phyloP scores from a whole-genome alignment of 2,329 filamentous ascomycete genomes.

The Colletotrichum spaethianum region DNA sequence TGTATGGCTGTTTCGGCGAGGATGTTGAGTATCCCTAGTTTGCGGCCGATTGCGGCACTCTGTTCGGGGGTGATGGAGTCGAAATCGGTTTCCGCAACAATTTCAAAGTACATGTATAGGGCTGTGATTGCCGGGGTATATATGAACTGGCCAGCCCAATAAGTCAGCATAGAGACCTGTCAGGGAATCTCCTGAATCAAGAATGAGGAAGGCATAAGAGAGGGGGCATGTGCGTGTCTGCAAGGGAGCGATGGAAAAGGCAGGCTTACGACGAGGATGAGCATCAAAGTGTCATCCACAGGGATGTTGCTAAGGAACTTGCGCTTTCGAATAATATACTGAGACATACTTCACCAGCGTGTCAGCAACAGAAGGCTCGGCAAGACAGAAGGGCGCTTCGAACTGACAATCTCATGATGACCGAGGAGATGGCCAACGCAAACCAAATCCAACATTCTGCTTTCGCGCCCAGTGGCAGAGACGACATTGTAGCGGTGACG shows the following conservation, averaged over 20 bases:
- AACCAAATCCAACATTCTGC: constrained; percentile 37
- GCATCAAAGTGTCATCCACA: constrained; percentile 33
- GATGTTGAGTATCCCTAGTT: constrained; percentile 31
- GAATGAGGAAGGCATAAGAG: too few relatives aligned
- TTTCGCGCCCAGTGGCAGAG: constrained; percentile 2
- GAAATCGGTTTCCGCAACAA: neutral
- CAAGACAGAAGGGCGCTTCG: neutral
- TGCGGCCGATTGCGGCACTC: neutral
- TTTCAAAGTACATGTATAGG: constrained; percentile 27
- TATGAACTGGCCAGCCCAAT: neutral
- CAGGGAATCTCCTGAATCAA: neutral
- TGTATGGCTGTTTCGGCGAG: constrained; percentile 34
- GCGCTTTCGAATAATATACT: constrained; percentile 31
- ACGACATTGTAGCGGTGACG: constrained; percentile 17
- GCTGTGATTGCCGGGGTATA: constrained; percentile 19
- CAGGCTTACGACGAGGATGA: constrained; percentile 21
- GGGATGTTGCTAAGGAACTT: constrained; percentile 32
- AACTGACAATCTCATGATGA: constrained; percentile 29
- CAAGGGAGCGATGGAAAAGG: neutral
- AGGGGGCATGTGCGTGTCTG: neutral
- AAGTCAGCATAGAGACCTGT: neutral
- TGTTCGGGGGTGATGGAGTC: constrained; percentile 19
- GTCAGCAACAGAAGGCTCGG: neutral
- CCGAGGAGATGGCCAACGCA: constrained; percentile 14
- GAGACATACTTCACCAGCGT: constrained; percentile 9